Percentiles rank a stretch among this genome's conserved stretches.
These are phyloP conservation scores for Fusarium avenaceum DNA, from an alignment of 2,329 filamentous ascomycete genomes.

Conservation along the genomic window DNA sequence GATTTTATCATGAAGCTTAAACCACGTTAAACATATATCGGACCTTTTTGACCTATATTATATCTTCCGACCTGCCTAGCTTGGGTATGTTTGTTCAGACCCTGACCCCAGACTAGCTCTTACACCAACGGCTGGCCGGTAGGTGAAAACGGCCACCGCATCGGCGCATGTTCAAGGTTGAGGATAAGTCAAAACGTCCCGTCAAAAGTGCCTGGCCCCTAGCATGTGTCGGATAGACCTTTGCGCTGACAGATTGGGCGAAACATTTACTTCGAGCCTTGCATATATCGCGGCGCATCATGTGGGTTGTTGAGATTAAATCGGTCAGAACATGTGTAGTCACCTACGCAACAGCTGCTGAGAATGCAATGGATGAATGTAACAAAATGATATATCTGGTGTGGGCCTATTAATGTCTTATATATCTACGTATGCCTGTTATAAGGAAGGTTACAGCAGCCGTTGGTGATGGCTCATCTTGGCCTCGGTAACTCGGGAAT, in stretches of 20 bases:
- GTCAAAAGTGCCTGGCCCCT: not conserved
- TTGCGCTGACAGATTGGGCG: constrained; percentile 26
- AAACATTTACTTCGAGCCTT: constrained; percentile 12
- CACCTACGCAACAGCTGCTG: not conserved
- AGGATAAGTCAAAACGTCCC: constrained; percentile 5
- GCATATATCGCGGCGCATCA: not conserved
- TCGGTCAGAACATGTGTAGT: not conserved
- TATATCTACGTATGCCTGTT: not conserved
- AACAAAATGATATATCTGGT: not conserved
- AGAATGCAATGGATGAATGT: not conserved
- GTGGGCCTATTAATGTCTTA: constrained; percentile 1
- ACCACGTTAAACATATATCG: too few species aligned
- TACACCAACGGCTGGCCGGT: constrained; percentile 3
- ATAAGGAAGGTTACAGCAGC: constrained; percentile 13
- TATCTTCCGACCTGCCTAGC: not conserved
- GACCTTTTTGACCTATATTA: not conserved
- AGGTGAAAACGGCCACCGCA: constrained; percentile 1
- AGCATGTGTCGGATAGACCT: constrained; percentile 1
- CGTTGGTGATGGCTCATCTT: constrained; percentile 24
- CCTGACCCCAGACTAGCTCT: not conserved
- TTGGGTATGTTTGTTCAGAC: not conserved
- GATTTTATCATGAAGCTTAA: not conserved
- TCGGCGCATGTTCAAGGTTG: not conserved
- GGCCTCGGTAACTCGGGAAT: constrained; percentile 43
- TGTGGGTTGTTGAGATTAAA: not conserved